phyloP scores from a whole-genome alignment of 768 basidiomycete species.

The Nidularia pulvinata region DNA sequence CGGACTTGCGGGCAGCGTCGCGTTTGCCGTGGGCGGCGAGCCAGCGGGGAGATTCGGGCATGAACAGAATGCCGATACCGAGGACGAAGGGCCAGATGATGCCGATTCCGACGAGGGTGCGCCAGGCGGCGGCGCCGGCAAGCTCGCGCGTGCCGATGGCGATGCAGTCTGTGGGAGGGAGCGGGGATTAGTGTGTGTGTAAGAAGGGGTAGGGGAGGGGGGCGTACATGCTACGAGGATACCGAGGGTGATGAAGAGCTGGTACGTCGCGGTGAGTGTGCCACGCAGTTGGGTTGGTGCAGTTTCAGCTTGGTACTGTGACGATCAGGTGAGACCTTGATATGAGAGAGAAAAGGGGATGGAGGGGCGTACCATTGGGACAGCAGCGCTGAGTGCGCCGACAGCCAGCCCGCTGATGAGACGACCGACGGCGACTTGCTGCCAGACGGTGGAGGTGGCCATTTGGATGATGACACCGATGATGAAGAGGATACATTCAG shows the following conservation, averaged over 20 bases:
- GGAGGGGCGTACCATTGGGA: constrained; percentile 48
- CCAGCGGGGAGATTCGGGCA: constrained; percentile 73
- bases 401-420: constrained; percentile 68
- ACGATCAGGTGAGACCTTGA: not conserved
- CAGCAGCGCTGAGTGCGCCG: constrained; percentile 65
- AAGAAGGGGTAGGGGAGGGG: not conserved
- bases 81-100: constrained; percentile 65
- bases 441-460: constrained; percentile 49
- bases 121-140: constrained; percentile 53
- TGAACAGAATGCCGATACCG: constrained; percentile 62
- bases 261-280: constrained; percentile 60
- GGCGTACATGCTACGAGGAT: constrained; percentile 63
- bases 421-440: constrained; percentile 67
- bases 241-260: constrained; percentile 70
- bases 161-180: constrained; percentile 46
- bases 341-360: constrained; percentile 3
- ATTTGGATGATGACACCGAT: constrained; percentile 66
- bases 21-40: constrained; percentile 44
- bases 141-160: constrained; percentile 64
- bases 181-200: not conserved
- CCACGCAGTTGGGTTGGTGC: constrained; percentile 75
- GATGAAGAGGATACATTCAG: constrained; percentile 55
- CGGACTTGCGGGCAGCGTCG: constrained; percentile 46
- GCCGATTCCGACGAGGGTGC: constrained; percentile 59
- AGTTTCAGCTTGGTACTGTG: constrained; percentile 68